Base-by-base conservation (phyloP, 1,284 basidiomycete species). In the Ustilago sp. region DNA sequence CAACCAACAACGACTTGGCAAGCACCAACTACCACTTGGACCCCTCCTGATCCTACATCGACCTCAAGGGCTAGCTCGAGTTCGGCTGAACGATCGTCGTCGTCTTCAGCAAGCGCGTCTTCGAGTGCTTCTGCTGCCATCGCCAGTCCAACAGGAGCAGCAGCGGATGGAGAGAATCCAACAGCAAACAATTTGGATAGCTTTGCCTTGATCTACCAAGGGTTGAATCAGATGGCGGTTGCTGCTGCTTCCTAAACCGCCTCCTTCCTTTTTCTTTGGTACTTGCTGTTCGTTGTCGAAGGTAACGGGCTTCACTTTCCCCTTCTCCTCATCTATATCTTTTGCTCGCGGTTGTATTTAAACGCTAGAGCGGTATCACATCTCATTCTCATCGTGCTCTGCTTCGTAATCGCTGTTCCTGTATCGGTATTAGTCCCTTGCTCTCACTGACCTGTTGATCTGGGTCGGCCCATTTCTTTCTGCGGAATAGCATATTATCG, bases 131-230 rank as follows among this genome's bases (percentile, higher is more conserved):
- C 66, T 8, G 7, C 59, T 34, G 28, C 63, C 1, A 19, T 39
- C 31, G 23, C 68, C 8, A 15, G 56, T 17, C 35, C 63, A 3
- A 15, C 64, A 50, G n/a, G 28, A 19, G 15, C 28, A 31, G 6
- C 9, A 0, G 47, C 47, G 31, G 11, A 8, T 7, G 43, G 43
- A 8, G 43, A 45, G 13, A 17, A 41, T 41, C 13, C 39, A 41
- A 45, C 43, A 45, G 43, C 43, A 15, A 45, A 45, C 15, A 77
- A 77, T 60, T 59, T 77, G 51, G 62, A 70, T 19, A 70, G 58
- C 66, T 73, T 77, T 41, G 68, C 69, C 4, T 53, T 66, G 15
- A 68, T 77, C 60, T 73, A 72, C 69, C 62, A 77, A 41, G 66
- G 74, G 8, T 38, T 77, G 31, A 72, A 73, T 19, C 59, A 66